phyloP scores from a whole-genome alignment of 2,329 filamentous ascomycete genomes.

The Botrytis squamosa region DNA sequence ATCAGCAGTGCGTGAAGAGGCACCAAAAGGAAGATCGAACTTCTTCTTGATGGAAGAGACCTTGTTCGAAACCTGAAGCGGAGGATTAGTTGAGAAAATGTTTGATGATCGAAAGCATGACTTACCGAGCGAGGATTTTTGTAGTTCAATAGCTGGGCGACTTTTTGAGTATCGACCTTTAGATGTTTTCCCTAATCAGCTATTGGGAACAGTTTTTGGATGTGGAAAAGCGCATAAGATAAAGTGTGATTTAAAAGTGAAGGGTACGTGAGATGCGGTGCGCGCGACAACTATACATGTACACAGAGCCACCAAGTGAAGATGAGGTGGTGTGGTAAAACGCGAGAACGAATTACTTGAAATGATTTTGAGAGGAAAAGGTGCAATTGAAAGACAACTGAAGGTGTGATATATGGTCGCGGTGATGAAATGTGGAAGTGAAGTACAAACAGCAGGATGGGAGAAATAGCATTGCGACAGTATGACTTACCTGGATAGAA shows the following conservation, averaged over 20 bases:
- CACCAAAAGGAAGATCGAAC: slow-evolving; percentile 28
- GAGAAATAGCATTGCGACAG: background rate
- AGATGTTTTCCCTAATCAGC: background rate
- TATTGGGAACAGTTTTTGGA: background rate
- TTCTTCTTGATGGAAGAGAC: slow-evolving; percentile 34
- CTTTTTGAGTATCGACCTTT: slow-evolving; percentile 30
- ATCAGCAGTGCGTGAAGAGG: slow-evolving; percentile 5
- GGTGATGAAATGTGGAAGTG: background rate
- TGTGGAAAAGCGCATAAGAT: background rate
- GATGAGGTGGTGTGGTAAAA: too few relatives aligned
- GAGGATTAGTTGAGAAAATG: background rate
- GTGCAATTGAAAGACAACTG: too few relatives aligned
- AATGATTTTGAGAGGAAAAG: background rate
- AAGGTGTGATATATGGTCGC: background rate
- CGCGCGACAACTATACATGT: background rate
- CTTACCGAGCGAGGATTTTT: slow-evolving; percentile 31
- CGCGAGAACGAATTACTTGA: background rate
- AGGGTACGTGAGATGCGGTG: background rate
- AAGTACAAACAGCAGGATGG: background rate
- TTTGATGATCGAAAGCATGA: background rate
- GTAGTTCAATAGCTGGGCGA: slow-evolving; percentile 28
- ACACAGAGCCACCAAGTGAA: background rate
- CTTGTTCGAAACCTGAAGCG: slow-evolving; percentile 26
- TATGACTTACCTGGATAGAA: slow-evolving; percentile 26
- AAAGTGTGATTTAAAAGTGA: slow-evolving; percentile 8